Evolutionary conservation across 1,139 yeast species (phyloP).

Genomic region (Schwanniomyces etchellsii): DNA sequence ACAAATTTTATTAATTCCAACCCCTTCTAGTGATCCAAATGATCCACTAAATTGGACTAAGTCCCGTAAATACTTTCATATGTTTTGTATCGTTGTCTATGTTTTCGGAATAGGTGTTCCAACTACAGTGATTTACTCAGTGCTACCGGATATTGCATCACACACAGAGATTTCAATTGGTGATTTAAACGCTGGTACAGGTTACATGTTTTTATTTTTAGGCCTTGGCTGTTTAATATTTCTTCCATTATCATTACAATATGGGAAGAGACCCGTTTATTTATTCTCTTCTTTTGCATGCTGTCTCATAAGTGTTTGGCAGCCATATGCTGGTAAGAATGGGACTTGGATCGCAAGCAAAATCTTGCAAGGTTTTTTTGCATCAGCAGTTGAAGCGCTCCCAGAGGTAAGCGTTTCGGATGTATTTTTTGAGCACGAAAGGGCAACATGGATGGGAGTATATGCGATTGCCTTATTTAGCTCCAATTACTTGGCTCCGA

Average conservation of each 20-base stretch:
- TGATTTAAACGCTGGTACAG: slow-evolving; percentile 46
- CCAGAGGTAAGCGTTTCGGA: slow-evolving; percentile 48
- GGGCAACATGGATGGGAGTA: slow-evolving; percentile 41
- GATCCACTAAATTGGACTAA: slow-evolving; percentile 44
- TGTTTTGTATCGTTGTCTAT: slow-evolving; percentile 35
- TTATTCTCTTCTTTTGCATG: slow-evolving; percentile 23
- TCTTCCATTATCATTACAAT: slow-evolving; percentile 48
- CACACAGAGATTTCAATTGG: slow-evolving; percentile 22
- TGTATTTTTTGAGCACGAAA: slow-evolving; percentile 46
- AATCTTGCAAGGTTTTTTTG: slow-evolving; percentile 41
- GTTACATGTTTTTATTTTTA: slow-evolving; percentile 41
- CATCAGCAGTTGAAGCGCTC: slow-evolving; percentile 51
- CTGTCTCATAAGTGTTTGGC: slow-evolving; percentile 33
- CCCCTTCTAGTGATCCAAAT: slow-evolving; percentile 43
- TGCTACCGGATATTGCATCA: slow-evolving; percentile 28
- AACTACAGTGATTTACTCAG: slow-evolving; percentile 43
- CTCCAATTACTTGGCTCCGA: slow-evolving; percentile 8
- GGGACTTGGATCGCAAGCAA: slow-evolving; percentile 38
- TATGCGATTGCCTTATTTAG: slow-evolving; percentile 7
- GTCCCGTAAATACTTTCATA: slow-evolving; percentile 24
- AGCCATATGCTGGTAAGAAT: slow-evolving; percentile 29
- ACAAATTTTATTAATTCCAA: slow-evolving; percentile 26
- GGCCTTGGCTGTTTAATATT: slow-evolving; percentile 45
- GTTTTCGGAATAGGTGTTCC: slow-evolving; percentile 41
- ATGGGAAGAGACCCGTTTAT: slow-evolving; percentile 49